Base-by-base conservation (phyloP, 2,329 filamentous ascomycete species). In the Colletotrichum orchidophilum region DNA sequence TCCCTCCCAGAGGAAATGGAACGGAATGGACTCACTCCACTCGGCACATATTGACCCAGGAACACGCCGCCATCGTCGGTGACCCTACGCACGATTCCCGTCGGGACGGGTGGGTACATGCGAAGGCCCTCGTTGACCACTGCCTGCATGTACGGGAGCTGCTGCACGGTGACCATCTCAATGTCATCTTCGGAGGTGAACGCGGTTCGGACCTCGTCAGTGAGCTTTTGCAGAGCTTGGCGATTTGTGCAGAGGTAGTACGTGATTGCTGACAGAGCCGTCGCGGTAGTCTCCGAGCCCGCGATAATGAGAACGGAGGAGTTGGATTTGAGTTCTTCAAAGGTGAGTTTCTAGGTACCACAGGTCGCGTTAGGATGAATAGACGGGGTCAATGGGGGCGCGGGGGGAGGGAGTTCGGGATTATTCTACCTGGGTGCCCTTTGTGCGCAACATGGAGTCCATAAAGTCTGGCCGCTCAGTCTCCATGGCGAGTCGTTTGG, bases 71-170 rank as follows among this genome's bases (percentile, higher is more conserved):
- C 83, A 2, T 78, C 69, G 4, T 50, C 42, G 1, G 24, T 15
- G 0, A 69, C 58, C 7, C 26, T 53, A n/a, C 65, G 65, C 33
- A 60, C 46, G 5, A 69, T 12, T 13, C 58, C 65, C 0, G 54
- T 49, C 13, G 72, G 66, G 1, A 71, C 57, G 5, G 68, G 65
- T 9, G 83, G 81, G 54, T 81, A 83, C 66, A 83, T 75, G 15
- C 83, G 78, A 33, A 85, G 65, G 3, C 75, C 77, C 73, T 85
- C 83, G 13, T 83, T 76, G 11, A 84, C 73, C 54, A 75, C 76
- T 3, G 81, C 82, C 12, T 76, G 73, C 63, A 83, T 73, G 61
- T 84, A 84, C 2, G 64, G 57, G 0, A 83, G 73, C 12, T 74
- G 71, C 57, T 74, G 71, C 5, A 78, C 74, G 11, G 74, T 75